Evolutionary conservation across 2,329 filamentous ascomycete species (phyloP), one percentile per base, ranked within the genome.

Genomic region (Penicillium sp.): DNA sequence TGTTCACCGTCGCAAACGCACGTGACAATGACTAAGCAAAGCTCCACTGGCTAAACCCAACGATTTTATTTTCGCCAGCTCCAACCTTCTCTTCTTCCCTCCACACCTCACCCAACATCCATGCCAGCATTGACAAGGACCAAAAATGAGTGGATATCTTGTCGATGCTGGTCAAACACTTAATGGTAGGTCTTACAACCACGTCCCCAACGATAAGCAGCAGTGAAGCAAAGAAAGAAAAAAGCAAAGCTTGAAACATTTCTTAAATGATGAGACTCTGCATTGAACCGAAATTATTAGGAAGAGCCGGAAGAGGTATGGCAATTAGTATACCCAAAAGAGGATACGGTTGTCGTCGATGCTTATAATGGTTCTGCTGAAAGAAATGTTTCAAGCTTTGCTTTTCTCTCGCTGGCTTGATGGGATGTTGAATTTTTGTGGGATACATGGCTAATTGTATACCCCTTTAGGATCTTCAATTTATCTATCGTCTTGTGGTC

Each of bases 251-350:
- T 60, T 49, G 56, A 51, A 59, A 58, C 59, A 49, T 53, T 55
- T 65, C 67, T 62, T 53, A 68, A 51, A 78, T 78, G 76, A 78
- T 78, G 76, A 78, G 71, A 74, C 68, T 62, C 68, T 70, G 67
- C 67, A 67, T 66, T 68, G 73, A 77, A 77, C 75, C 76, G 68
- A 65, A 68, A 69, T 72, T 63, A 69, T 73, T 78, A 78, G 76
- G 76, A 78, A 78, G 76, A 78, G 76, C 76, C 76, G 76, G 75
- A 78, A 78, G 67, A 78, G 76, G 76, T 73, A 78, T 78, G 76
- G 54, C 76, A 71, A 65, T 46, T 53, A 49, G 58, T 53, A 48
- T 57, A 54, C 54, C 54, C 35, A 63, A 61, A 61, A 63, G 54
- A 25, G 59, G 55, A 58, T 64, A 55, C 60, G 62, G 62, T 67